Conservation (phyloP, 129 eudicot species). For the Apium graveolens region DNA sequence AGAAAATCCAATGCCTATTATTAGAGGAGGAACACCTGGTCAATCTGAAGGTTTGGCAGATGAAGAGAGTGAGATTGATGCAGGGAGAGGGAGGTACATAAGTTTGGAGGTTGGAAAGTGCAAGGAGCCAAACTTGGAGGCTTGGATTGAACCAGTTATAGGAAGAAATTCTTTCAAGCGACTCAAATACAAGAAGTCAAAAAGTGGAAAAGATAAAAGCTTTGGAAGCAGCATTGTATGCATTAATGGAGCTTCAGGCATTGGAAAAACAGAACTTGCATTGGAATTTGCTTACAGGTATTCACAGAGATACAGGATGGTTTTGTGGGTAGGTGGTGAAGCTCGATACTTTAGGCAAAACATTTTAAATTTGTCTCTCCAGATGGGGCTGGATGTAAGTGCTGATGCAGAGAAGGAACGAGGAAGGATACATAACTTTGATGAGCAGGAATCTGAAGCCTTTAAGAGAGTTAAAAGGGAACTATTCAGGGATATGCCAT, state of each 20-base stretch:
- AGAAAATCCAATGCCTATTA: slow-evolving; percentile 16
- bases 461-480: slow-evolving; percentile 84
- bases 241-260: slow-evolving; percentile 68
- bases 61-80: slow-evolving; percentile 57
- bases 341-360: slow-evolving; percentile 73
- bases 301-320: slow-evolving; percentile 79
- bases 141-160: slow-evolving; percentile 54
- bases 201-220: slow-evolving; percentile 58
- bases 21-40: slow-evolving; percentile 38
- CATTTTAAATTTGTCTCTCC: slow-evolving; percentile 55
- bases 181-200: slow-evolving; percentile 64
- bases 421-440: slow-evolving; percentile 75
- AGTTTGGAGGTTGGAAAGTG: slow-evolving; percentile 64
- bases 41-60: slow-evolving; percentile 69
- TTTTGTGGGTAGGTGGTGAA: slow-evolving; percentile 91
- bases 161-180: slow-evolving; percentile 54
- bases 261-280: slow-evolving; percentile 85
- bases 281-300: slow-evolving; percentile 74
- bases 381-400: slow-evolving; percentile 69
- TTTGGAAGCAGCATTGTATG: slow-evolving; percentile 56
- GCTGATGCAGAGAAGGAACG: slow-evolving; percentile 92
- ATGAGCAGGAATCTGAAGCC: slow-evolving; percentile 85
- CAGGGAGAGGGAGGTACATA: slow-evolving; percentile 35
- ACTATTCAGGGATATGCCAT: slow-evolving; percentile 78
- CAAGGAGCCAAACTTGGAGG: slow-evolving; percentile 62